These are phyloP conservation scores for Orychophragmus violaceus DNA, from an alignment of 345 rosid genomes.

Conservation along the genomic window DNA sequence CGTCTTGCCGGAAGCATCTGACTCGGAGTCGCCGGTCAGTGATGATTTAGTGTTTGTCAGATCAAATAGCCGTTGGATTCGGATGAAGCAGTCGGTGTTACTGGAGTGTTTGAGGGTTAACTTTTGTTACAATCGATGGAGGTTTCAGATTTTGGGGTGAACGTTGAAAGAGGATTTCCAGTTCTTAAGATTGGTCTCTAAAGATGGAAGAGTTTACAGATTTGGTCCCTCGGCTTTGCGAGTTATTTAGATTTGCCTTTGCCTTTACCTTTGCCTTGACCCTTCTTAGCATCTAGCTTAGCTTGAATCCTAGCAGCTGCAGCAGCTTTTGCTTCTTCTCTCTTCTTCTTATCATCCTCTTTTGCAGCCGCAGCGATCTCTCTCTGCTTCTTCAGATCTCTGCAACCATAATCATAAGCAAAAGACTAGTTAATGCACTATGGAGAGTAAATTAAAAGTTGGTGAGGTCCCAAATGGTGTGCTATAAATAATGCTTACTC, in stretches of 20 bases:
- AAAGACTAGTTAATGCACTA: background rate
- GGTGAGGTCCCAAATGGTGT: background rate
- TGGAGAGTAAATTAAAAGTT: background rate
- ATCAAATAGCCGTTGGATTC: too few species aligned
- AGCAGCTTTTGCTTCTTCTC: slow-evolving; percentile 92
- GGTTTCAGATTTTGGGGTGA: too few species aligned
- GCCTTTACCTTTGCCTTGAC: slow-evolving; percentile 76
- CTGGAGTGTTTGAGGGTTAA: too few species aligned
- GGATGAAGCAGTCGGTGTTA: too few species aligned
- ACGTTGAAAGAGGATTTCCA: too few species aligned
- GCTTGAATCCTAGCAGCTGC: slow-evolving; percentile 92
- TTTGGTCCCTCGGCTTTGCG: too few species aligned
- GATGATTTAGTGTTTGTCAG: too few species aligned
- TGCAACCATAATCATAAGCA: slow-evolving; percentile 22
- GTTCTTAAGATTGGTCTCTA: background rate
- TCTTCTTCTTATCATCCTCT: slow-evolving; percentile 78
- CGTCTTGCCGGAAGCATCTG: too few species aligned
- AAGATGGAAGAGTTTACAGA: too few species aligned
- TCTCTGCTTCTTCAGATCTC: slow-evolving; percentile 92
- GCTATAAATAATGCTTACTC: too few species aligned
- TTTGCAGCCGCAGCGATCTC: slow-evolving; percentile 68
- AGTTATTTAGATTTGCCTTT: slow-evolving; percentile 52
- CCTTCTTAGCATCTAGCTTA: slow-evolving; percentile 81
- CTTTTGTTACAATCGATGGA: too few species aligned
- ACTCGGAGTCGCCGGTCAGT: too few species aligned